Percentiles rank a stretch among this genome's conserved stretches.
These are phyloP conservation scores for Rauvolfia tetraphylla DNA, from an alignment of 257 asterid species.

Conservation along the genomic window DNA sequence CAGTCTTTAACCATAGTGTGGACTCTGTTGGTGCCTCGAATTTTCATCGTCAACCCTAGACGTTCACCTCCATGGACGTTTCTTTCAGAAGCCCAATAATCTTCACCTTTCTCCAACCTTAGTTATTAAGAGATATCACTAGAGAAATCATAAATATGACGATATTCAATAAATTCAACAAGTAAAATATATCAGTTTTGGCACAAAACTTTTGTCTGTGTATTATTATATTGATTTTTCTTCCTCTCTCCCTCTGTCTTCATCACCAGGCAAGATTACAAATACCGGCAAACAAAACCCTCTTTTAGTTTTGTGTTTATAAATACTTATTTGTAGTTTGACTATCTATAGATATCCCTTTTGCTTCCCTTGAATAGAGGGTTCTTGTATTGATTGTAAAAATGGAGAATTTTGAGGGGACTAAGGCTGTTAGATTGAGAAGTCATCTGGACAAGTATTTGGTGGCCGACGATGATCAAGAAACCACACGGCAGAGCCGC, in stretches of 20 bases:
- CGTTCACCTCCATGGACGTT: conserved; percentile 6
- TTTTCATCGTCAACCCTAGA: conserved; percentile 33
- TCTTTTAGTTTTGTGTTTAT: conserved; percentile 2
- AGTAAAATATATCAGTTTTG: background rate
- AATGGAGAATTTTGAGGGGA: conserved; percentile 70
- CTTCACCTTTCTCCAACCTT: conserved; percentile 13
- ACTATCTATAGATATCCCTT: background rate
- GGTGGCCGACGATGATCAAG: conserved; percentile 73
- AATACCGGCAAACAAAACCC: conserved; percentile 19
- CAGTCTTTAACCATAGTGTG: background rate
- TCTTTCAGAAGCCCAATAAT: background rate
- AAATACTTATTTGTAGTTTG: background rate
- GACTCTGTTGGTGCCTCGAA: conserved; percentile 22
- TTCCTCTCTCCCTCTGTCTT: background rate
- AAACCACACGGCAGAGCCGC: conserved; percentile 65
- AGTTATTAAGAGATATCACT: conserved; percentile 18
- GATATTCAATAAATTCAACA: background rate
- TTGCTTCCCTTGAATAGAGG: too few species aligned
- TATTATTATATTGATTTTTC: background rate
- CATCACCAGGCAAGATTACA: conserved; percentile 13
- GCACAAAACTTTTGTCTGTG: background rate
- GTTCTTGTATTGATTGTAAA: background rate
- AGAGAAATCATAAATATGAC: background rate
- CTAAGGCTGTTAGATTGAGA: conserved; percentile 55
- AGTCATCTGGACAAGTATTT: conserved; percentile 77